Percentiles rank a stretch among this genome's conserved stretches.
phyloP scores from a whole-genome alignment of 768 basidiomycete species.

The Pulveroboletus frians region DNA sequence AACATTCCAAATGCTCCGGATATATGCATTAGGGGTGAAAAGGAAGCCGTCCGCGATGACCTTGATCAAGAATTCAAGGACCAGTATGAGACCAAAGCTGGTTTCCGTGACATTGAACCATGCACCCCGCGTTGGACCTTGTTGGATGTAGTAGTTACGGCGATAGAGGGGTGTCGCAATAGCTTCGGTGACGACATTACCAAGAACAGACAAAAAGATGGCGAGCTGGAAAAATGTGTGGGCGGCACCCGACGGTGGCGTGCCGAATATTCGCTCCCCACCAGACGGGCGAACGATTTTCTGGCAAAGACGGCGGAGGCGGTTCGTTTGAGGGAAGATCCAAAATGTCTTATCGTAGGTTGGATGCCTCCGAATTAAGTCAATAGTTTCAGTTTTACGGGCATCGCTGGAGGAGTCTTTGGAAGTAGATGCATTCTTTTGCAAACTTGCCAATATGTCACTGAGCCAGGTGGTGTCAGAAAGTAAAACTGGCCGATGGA shows the following conservation, averaged over 20 bases:
- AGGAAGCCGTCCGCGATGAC: constrained; percentile 87
- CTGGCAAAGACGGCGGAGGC: constrained; percentile 72
- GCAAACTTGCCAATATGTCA: constrained; percentile 62
- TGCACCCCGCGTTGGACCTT: constrained; percentile 59
- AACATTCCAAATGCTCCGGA: constrained; percentile 88
- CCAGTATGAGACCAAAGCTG: constrained; percentile 61
- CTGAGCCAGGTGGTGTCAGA: constrained; percentile 33
- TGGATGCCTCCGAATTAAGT: constrained; percentile 86
- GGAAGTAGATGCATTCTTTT: constrained; percentile 42
- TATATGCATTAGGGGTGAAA: constrained; percentile 88
- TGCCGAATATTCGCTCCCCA: constrained; percentile 87
- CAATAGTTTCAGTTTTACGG: constrained; percentile 65
- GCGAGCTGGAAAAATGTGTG: constrained; percentile 71
- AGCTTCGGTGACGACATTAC: constrained; percentile 75
- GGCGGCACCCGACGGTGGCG: constrained; percentile 54
- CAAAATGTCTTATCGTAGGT: constrained; percentile 88
- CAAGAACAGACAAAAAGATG: constrained; percentile 71
- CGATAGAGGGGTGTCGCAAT: constrained; percentile 85
- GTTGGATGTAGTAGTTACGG: constrained; percentile 53
- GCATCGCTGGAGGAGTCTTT: constrained; percentile 58
- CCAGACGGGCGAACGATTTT: constrained; percentile 75
- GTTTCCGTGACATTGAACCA: constrained; percentile 89
- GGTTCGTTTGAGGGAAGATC: constrained; percentile 78
- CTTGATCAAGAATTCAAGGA: constrained; percentile 86
- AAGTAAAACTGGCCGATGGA: neutral